Evolutionary conservation across 2,329 filamentous ascomycete genomes (phyloP), one percentile per base, ranked within the genome.

Genomic region (Talaromyces piceae): DNA sequence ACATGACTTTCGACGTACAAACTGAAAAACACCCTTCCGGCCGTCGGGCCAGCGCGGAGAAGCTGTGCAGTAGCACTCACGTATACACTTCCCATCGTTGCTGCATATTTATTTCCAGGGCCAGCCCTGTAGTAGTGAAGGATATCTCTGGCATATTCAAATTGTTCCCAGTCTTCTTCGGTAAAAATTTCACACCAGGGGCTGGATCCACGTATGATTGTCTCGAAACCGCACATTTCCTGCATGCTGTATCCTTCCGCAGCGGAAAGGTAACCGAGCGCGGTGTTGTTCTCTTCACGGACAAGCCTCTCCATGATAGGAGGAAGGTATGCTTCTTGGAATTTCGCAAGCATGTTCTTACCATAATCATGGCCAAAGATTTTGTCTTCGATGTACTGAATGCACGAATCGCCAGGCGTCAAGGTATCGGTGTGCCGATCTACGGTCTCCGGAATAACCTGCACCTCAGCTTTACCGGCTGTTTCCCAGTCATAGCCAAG

Each of bases 201-300:
- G 60, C 77, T 80, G 20, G 63, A 66, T 5, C 79, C 80, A 51
- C 75, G 71, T 0, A 75, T 74, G 2, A 77, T 72, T 0, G 70
- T 78, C 61, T 82, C 80, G 56, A 82, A 83, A 1, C 77, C 79
- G 59, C 79, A 82, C 68, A 81, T 75, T 57, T 82, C 78, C 60
- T 82, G 79, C 79, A 82, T 82, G 52, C 74, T 70, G 58, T 76
- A 82, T 31, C 82, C 62, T 49, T 82, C 78, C 3, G 67, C 58
- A 43, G 73, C 67, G 0, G 63, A 67, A 51, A 79, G 71, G 27
- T 71, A 73, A n/a, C 74, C 65, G 5, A 68, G 55, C 1, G 59
- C 57, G 5, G 43, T 23, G 41, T 66, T 66, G 1, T 47, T 41
- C 26, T 64, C 50, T 5, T 57, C 49, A 1, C 33, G 16, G 28